A percentile compares a stretch with the other conserved stretches of the same genome.
phyloP scores from a whole-genome alignment of 176 grass and related monocot species.

The Triticum monococcum region DNA sequence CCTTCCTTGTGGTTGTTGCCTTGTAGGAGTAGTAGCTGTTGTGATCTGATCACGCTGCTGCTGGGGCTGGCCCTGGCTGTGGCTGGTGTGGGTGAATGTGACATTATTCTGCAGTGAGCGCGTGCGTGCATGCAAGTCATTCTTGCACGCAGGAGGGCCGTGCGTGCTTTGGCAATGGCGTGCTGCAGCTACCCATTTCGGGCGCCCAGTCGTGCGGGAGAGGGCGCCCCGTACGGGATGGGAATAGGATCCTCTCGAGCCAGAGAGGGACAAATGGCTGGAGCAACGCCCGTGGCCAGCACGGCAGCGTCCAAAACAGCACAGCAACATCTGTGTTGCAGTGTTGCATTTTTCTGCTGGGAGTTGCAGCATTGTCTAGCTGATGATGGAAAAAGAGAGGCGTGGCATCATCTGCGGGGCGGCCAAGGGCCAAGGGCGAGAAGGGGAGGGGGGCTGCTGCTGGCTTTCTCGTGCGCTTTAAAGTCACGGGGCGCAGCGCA shows the following conservation, averaged over 20 bases:
- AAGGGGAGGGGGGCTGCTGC: neutral
- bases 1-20: neutral
- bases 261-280: neutral
- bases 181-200: neutral
- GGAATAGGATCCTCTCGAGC: too few species aligned
- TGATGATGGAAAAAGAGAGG: too few species aligned
- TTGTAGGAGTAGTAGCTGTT: too few species aligned
- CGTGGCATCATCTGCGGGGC: too few species aligned
- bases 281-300: neutral
- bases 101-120: neutral
- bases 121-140: neutral
- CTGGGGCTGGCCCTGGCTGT: too few species aligned
- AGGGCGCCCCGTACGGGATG: too few species aligned
- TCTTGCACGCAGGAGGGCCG: neutral
- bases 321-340: neutral
- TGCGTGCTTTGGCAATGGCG: neutral
- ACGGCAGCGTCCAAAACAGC: neutral
- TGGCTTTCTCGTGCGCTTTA: constrained; percentile 37
- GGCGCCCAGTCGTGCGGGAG: neutral
- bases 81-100: neutral
- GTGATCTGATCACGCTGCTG: neutral
- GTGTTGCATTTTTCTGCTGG: neutral
- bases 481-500: constrained; percentile 15
- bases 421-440: neutral
- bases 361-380: neutral